Evolutionary conservation across 2,329 filamentous ascomycete genomes (phyloP), one percentile per base, ranked within the genome.

Genomic region (Raffaelea deltoideospora): DNA sequence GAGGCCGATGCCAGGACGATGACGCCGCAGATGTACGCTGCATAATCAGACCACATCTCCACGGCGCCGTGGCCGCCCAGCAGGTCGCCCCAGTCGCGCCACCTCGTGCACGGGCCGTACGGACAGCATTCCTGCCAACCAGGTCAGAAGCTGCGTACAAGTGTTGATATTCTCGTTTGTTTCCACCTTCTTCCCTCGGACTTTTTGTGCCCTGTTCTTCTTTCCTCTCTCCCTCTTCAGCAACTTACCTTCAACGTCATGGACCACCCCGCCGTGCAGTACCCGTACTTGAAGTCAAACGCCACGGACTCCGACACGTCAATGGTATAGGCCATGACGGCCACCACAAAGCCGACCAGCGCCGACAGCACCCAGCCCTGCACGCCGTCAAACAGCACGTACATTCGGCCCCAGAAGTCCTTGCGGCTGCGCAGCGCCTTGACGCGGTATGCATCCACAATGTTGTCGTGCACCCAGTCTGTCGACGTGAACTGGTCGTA

Each of bases 401-500:
- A 63, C 13, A 93, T 47, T 33, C 81, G 76, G n/a, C 88, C 88
- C 53, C 79, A 77, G 42, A 94, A 69, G 58, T 88, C 90, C 54
- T 80, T 92, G 34, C 86, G 70, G 48, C 71, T 77, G 34, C 85
- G 75, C 28, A 98, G 67, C 37, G 77, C 77, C 54, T 92, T 90
- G 34, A 92, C 76, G 20, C 90, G 81, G 49, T 86, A 84, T 10
- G 87, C 85, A 58, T 96, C 90, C 50, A 86, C 84, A 47, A 98
- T 95, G 54, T 81, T 87, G 57, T 98, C 90, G 53, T 94, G 88
- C 1, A 98, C 87, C 90, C 90, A 98, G 56, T 98, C 88, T 38
- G 85, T 95, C 7, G 84, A 93, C 6, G 86, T 94, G 51, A 94
- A 94, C 58, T 98, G 90, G 62, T 98, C 90, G 59, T 96, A 96